A percentile compares a stretch with the other conserved stretches of the same genome.
phyloP scores from a whole-genome alignment of 2,329 filamentous ascomycete genomes.

The Penicillium sp. region DNA sequence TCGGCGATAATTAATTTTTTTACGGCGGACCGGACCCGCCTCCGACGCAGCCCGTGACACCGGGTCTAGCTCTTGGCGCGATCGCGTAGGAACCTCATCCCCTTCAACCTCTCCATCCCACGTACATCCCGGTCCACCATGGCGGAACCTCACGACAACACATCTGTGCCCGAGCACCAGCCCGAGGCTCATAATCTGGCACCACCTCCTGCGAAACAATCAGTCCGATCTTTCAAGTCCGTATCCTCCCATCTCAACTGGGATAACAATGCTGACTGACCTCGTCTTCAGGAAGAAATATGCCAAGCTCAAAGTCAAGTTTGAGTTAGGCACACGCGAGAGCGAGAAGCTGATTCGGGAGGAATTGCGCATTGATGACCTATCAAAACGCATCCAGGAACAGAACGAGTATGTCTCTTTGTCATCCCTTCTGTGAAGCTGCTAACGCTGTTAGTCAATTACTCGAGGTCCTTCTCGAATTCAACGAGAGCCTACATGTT shows the following conservation, averaged over 20 bases:
- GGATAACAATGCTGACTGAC: conserved; percentile 14
- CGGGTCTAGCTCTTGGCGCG: conserved; percentile 22
- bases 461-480: conserved; percentile 82
- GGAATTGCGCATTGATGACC: conserved; percentile 77
- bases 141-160: conserved; percentile 33
- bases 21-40: conserved; percentile 32
- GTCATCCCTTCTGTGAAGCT: conserved; percentile 3
- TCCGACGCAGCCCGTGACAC: conserved; percentile 18
- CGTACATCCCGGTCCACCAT: conserved; percentile 24
- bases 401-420: conserved; percentile 79
- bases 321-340: conserved; percentile 78
- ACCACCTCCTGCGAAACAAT: conserved; percentile 50
- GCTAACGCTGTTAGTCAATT: conserved; percentile 65
- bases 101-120: conserved; percentile 9
- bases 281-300: conserved; percentile 72
- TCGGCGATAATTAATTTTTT: conserved; percentile 23
- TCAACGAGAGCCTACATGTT: conserved; percentile 82
- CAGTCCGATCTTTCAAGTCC: conserved; percentile 69
- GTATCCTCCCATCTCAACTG: conserved; percentile 9
- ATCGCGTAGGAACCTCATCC: conserved; percentile 17
- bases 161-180: conserved; percentile 31
- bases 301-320: conserved; percentile 78
- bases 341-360: conserved; percentile 64
- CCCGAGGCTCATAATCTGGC: conserved; percentile 28
- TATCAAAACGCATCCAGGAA: conserved; percentile 79